Evolutionary conservation across 805 yeast genomes (phyloP).

Genomic region (Sungouiozyma intestinalis): DNA sequence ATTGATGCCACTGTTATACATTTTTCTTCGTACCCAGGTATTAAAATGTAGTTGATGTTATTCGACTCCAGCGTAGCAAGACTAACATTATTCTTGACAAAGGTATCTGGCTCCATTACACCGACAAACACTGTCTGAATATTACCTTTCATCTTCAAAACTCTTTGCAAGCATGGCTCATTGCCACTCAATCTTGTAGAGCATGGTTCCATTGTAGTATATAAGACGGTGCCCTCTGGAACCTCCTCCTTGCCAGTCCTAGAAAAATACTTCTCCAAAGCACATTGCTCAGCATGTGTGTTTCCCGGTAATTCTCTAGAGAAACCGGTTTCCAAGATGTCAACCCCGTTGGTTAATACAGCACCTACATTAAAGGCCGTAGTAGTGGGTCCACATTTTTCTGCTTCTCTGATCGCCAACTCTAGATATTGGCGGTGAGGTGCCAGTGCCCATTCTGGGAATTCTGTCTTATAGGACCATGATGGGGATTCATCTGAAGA

Average conservation of each 20-base stretch:
- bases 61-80: conserved; percentile 37
- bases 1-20: conserved; percentile 59
- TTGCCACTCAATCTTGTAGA: conserved; percentile 83
- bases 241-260: conserved; percentile 30
- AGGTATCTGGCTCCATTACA: conserved; percentile 79
- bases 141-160: conserved; percentile 37
- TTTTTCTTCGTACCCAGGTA: conserved; percentile 74
- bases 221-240: conserved; percentile 72
- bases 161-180: conserved; percentile 74
- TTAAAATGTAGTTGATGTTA: conserved; percentile 61
- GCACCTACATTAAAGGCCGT: conserved; percentile 94
- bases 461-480: conserved; percentile 67
- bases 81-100: conserved; percentile 62
- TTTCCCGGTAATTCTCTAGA: conserved; percentile 89
- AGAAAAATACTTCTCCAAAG: conserved; percentile 59
- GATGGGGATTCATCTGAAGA: conserved; percentile 18
- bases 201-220: conserved; percentile 98
- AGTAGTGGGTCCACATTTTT: conserved; percentile 66
- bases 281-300: conserved; percentile 96
- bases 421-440: conserved; percentile 55
- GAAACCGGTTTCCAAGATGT: conserved; percentile 66
- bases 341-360: conserved; percentile 53
- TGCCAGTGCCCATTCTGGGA: conserved; percentile 74
- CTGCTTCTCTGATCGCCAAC: conserved; percentile 66
- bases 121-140: conserved; percentile 82